Evolutionary conservation across 768 basidiomycete genomes (phyloP).

Genomic region (Xerocomellus chrysenteron): DNA sequence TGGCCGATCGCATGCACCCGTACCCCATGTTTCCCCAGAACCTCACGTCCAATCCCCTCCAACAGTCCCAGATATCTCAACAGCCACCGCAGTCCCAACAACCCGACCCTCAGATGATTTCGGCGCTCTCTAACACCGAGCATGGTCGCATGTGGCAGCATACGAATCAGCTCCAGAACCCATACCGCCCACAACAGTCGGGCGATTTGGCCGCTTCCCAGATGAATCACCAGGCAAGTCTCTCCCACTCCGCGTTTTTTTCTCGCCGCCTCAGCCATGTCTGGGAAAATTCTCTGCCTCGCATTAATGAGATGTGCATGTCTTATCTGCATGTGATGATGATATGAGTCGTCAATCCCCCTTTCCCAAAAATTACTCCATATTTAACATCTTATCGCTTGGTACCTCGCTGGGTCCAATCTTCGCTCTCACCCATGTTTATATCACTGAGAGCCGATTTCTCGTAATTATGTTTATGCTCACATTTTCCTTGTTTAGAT

Average conservation of each 20-base stretch:
- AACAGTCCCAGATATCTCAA: conserved; percentile 43
- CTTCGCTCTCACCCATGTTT: conserved; percentile 1
- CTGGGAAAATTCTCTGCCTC: conserved; percentile 17
- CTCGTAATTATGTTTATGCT: conserved; percentile 21
- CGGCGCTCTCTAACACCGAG: conserved; percentile 49
- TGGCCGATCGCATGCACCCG: conserved; percentile 61
- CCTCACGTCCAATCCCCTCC: conserved; percentile 45
- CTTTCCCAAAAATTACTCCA: conserved; percentile 7
- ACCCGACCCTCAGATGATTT: conserved; percentile 38
- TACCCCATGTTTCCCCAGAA: conserved; percentile 54
- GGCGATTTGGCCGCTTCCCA: conserved; percentile 41
- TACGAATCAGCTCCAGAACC: conserved; percentile 46
- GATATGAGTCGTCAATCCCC: conserved; percentile 20
- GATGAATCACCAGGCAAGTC: conserved; percentile 49
- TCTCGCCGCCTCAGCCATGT: conserved; percentile 8
- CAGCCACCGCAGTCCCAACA: conserved; percentile 46
- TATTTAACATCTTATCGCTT: conserved; percentile 16
- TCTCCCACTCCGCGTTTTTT: conserved; percentile 11
- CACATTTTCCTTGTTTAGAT: conserved; percentile 37
- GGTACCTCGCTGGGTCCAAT: not conserved
- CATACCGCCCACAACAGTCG: conserved; percentile 43
- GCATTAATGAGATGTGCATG: conserved; percentile 13
- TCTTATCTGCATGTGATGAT: conserved; percentile 11
- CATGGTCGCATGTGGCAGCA: conserved; percentile 58
- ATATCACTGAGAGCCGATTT: conserved; percentile 2